These are phyloP conservation scores for Xerocomellus intermedius DNA, from an alignment of 768 basidiomycete genomes.

Conservation along the genomic window DNA sequence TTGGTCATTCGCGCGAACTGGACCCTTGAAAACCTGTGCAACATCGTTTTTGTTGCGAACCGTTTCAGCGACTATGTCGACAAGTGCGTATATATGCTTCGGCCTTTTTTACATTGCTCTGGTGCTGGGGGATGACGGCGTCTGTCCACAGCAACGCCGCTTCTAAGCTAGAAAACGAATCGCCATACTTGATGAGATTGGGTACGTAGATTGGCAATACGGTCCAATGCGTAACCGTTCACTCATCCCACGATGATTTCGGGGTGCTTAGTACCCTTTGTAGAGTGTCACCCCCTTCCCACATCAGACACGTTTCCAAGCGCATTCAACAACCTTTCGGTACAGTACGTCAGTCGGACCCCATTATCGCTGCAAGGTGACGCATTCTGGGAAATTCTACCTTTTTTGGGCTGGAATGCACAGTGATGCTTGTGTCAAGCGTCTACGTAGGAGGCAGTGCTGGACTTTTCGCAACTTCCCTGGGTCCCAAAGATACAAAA, in stretches of 20 bases:
- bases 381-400: conserved; percentile 27
- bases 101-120: not conserved
- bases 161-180: conserved; percentile 47
- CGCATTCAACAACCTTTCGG: conserved; percentile 66
- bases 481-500: conserved; percentile 25
- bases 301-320: conserved; percentile 48
- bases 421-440: not conserved
- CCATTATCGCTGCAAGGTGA: conserved; percentile 18
- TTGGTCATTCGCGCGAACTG: conserved; percentile 61
- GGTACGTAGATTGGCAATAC: conserved; percentile 41
- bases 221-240: not conserved
- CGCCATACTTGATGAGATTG: conserved; percentile 52
- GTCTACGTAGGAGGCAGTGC: not conserved
- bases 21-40: conserved; percentile 43
- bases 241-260: conserved; percentile 10
- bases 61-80: conserved; percentile 63
- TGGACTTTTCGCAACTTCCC: not conserved
- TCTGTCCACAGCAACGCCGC: conserved; percentile 46
- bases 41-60: conserved; percentile 63
- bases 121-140: not conserved
- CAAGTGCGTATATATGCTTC: conserved; percentile 42
- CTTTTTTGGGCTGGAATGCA: not conserved
- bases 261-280: conserved; percentile 43
- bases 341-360: conserved; percentile 45
- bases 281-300: conserved; percentile 51